Conservation (phyloP, 495 filamentous ascomycete genomes). For the Chaetomium fimeti region DNA sequence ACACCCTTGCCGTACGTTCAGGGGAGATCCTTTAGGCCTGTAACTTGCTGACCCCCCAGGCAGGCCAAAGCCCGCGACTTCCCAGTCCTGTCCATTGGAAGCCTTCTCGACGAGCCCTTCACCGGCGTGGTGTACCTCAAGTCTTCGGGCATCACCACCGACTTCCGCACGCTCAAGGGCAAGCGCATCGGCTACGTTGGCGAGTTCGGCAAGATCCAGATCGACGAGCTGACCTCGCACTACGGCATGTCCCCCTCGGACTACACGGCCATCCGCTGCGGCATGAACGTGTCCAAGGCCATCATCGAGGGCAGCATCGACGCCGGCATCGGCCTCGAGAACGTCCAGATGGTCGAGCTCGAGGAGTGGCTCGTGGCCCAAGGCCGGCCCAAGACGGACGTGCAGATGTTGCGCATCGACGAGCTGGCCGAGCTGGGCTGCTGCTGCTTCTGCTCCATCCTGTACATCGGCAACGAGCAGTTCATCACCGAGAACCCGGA, state of each 20-base stretch:
- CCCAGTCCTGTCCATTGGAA: slow-evolving; percentile 65
- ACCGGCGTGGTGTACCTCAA: slow-evolving; percentile 71
- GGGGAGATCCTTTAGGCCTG: background rate
- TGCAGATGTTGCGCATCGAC: slow-evolving; percentile 73
- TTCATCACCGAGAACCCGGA: slow-evolving; percentile 62
- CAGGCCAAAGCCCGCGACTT: slow-evolving; percentile 70
- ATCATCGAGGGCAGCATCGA: slow-evolving; percentile 65
- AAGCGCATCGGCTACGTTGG: slow-evolving; percentile 72
- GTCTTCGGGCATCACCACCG: slow-evolving; percentile 62
- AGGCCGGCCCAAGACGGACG: slow-evolving; percentile 57
- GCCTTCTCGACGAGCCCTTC: slow-evolving; percentile 69
- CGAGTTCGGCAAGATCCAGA: slow-evolving; percentile 75
- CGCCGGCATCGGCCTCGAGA: slow-evolving; percentile 70
- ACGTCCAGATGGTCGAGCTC: slow-evolving; percentile 72
- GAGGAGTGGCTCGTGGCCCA: slow-evolving; percentile 65
- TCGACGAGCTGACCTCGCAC: slow-evolving; percentile 70
- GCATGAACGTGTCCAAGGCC: slow-evolving; percentile 50
- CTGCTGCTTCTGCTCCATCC: slow-evolving; percentile 73
- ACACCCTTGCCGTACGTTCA: slow-evolving; percentile 59
- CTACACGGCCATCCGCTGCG: slow-evolving; percentile 64
- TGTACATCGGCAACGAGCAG: slow-evolving; percentile 65
- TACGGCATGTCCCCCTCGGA: slow-evolving; percentile 67
- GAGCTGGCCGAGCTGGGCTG: slow-evolving; percentile 69
- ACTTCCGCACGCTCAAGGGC: slow-evolving; percentile 64
- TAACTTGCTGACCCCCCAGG: slow-evolving; percentile 7